Evolutionary conservation across 2,329 filamentous ascomycete genomes (phyloP), one percentile per base, ranked within the genome.

Genomic region (Fusarium heterosporum): DNA sequence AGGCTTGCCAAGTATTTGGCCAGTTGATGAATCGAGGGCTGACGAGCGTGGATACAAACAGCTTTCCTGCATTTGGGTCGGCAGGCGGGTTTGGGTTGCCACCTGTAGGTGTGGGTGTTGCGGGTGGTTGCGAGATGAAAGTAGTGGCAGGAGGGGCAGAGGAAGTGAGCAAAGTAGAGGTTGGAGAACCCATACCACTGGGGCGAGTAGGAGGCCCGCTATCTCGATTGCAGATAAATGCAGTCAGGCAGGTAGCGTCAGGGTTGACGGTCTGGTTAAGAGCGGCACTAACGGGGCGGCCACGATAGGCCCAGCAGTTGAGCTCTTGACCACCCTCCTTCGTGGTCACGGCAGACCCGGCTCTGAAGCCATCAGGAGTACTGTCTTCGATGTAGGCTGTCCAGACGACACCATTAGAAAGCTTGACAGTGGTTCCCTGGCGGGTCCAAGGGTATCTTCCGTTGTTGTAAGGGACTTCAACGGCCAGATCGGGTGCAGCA

Each of bases 291-390:
- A 81, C 66, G 6, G 78, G 78, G 9, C 77, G 78, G 36, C 78
- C 79, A 54, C 77, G 79, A 52, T 81, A 81, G 19, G 79, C 78
- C 75, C 77, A 81, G 70, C 79, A 81, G 59, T 74, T 78, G 54
- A 81, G 74, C 39, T 76, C 75, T 55, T 79, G 74, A 4, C 78
- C 78, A 38, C 76, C 75, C 22, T 80, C 77, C 42, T 77, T 79
- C 66, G 77, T 78, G 26, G 76, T 77, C n/a, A 81, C 73, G 25
- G 78, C 78, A 50, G 70, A 78, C 32, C 79, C 79, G 25, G 79
- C 79, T 42, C 75, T 77, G 67, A 78, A 78, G 4, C 78, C 78
- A 48, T 81, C 78, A 3, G 78, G 77, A 4, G 78, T 80, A 22
- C 76, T 75, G 34, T 79, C 78, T 50, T 80, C 78, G 53, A 81